A percentile compares a stretch with the other conserved stretches of the same genome.
Conservation (phyloP, 1,284 basidiomycete species). For the Rhodotorula sp. region DNA sequence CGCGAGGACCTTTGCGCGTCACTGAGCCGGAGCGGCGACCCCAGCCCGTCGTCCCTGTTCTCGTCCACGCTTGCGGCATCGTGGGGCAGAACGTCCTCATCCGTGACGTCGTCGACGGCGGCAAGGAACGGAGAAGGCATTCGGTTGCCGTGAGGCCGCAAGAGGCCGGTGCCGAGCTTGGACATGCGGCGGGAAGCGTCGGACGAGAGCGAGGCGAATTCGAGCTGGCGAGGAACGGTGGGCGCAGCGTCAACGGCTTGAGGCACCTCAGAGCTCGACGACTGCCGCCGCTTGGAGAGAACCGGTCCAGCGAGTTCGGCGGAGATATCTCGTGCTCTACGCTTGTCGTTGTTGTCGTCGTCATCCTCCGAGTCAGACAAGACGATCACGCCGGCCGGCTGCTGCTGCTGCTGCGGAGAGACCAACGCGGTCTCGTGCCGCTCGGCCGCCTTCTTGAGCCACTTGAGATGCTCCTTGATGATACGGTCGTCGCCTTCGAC, state of each 20-base stretch:
- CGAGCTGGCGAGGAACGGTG: background rate
- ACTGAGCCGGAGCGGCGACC: too few species aligned
- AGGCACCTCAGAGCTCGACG: background rate
- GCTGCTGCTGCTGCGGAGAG: background rate
- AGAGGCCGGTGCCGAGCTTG: too few species aligned
- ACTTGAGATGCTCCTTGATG: constrained; percentile 11
- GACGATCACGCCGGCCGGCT: background rate
- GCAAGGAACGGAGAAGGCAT: constrained; percentile 11
- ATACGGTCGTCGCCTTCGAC: constrained; percentile 21
- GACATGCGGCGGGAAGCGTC: too few species aligned
- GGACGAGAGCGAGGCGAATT: background rate
- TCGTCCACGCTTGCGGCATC: background rate
- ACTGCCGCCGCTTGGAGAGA: too few species aligned
- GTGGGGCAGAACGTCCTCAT: background rate
- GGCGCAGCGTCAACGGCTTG: background rate
- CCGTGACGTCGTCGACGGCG: background rate
- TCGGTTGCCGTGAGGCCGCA: background rate
- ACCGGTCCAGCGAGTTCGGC: background rate
- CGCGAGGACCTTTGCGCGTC: too few species aligned
- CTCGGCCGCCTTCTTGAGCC: constrained; percentile 1
- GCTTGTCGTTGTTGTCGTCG: background rate
- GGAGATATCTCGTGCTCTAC: background rate
- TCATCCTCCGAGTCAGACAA: constrained; percentile 9
- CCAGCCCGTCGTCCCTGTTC: too few species aligned
- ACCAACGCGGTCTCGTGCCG: background rate